These are phyloP conservation scores for Phytophthora parvispora DNA, from an alignment of 352 stramenopile species.

Conservation along the genomic window DNA sequence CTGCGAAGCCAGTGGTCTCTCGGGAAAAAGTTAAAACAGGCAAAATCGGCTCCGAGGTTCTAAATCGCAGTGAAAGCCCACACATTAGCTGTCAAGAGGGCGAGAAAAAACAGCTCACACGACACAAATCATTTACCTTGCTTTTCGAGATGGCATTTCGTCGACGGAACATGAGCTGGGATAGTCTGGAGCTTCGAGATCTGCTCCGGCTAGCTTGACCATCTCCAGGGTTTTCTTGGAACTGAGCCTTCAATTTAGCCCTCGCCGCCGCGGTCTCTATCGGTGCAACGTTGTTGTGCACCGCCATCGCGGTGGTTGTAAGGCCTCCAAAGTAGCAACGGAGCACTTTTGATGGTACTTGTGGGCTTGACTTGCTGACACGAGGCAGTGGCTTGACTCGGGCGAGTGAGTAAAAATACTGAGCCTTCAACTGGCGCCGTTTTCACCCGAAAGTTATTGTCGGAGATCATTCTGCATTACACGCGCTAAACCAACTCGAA, in stretches of 20 bases:
- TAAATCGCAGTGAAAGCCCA: conserved; percentile 14
- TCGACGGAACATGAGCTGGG: background rate
- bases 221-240: background rate
- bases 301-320: too few species aligned
- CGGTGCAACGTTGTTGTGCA: background rate
- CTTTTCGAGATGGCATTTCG: conserved; percentile 16
- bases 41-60: conserved; percentile 52
- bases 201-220: background rate
- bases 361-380: too few species aligned
- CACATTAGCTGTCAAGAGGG: too few species aligned
- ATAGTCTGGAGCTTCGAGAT: background rate
- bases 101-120: too few species aligned
- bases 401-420: background rate
- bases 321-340: too few species aligned
- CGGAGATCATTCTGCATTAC: background rate
- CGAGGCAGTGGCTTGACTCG: background rate
- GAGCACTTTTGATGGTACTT: too few species aligned
- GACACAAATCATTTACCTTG: background rate
- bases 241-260: too few species aligned
- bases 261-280: too few species aligned
- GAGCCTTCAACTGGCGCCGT: background rate
- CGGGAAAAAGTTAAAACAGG: conserved; percentile 55
- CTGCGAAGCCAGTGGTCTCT: conserved; percentile 58
- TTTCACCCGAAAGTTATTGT: background rate
- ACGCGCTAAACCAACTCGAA: background rate